Conservation (phyloP, 2,329 filamentous ascomycete species). For the Aureobasidium pullulans region DNA sequence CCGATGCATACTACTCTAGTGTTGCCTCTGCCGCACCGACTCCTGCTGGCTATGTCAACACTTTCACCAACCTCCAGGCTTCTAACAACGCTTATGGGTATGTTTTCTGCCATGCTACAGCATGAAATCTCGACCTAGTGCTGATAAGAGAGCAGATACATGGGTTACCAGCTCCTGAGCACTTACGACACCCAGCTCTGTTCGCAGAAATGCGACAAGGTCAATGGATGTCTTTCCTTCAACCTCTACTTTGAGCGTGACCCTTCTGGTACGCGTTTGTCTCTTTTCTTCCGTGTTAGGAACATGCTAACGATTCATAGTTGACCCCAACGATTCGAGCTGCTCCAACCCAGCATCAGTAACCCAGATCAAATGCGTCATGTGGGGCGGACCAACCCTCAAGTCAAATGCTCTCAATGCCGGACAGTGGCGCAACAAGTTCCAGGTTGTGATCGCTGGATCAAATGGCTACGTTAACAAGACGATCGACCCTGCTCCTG, state of each 20-base stretch:
- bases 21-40: slow-evolving; percentile 15
- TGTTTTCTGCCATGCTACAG: background rate
- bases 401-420: slow-evolving; percentile 26
- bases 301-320: slow-evolving; percentile 10
- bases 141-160: slow-evolving; percentile 16
- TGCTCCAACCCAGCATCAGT: slow-evolving; percentile 7
- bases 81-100: slow-evolving; percentile 15
- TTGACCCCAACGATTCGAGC: background rate
- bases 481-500: slow-evolving; percentile 19
- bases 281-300: slow-evolving; percentile 22
- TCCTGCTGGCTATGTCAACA: slow-evolving; percentile 14
- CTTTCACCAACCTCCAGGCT: slow-evolving; percentile 18
- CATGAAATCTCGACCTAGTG: background rate
- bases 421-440: slow-evolving; percentile 26
- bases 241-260: slow-evolving; percentile 28
- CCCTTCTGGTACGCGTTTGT: slow-evolving; percentile 18
- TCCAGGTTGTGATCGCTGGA: slow-evolving; percentile 36
- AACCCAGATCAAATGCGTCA: slow-evolving; percentile 19
- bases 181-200: slow-evolving; percentile 14
- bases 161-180: slow-evolving; percentile 18
- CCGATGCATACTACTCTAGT: slow-evolving; percentile 13
- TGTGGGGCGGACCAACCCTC: slow-evolving; percentile 27
- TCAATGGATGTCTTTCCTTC: slow-evolving; percentile 15
- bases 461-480: slow-evolving; percentile 32
- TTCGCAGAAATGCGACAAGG: slow-evolving; percentile 12